phyloP scores from a whole-genome alignment of 805 yeast species.

The Wickerhamomyces tratensis region DNA sequence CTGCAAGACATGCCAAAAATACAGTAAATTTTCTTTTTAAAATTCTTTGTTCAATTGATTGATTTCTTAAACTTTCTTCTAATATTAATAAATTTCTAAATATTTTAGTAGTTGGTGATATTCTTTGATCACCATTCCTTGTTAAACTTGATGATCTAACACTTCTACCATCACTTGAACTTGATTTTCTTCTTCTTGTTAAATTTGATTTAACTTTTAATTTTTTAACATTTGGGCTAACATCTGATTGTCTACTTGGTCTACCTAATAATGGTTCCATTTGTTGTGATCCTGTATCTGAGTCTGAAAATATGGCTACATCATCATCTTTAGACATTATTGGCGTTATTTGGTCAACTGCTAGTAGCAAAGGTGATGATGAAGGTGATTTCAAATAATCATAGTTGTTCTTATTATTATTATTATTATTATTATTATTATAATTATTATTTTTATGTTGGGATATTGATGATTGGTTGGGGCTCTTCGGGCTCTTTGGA shows the following conservation, averaged over 20 bases:
- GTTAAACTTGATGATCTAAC: constrained; percentile 14
- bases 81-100: constrained; percentile 73
- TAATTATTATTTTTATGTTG: no score
- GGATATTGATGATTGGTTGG: no score
- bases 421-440: no score
- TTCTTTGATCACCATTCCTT: constrained; percentile 4
- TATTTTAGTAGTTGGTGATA: constrained; percentile 56
- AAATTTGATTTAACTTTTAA: background rate
- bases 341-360: constrained; percentile 16
- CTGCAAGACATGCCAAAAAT: constrained; percentile 30
- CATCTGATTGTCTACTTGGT: background rate
- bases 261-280: background rate
- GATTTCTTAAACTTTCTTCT: constrained; percentile 80
- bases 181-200: constrained; percentile 15
- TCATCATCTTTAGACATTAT: constrained; percentile 20
- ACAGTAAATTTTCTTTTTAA: constrained; percentile 39
- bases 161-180: constrained; percentile 15
- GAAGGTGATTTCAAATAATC: background rate
- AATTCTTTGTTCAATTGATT: constrained; percentile 61
- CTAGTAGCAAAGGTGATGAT: constrained; percentile 14
- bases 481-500: no score
- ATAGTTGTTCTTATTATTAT: no score
- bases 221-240: constrained; percentile 1
- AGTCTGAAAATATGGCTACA: constrained; percentile 18
- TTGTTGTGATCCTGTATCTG: constrained; percentile 18